Evolutionary conservation across 2,329 filamentous ascomycete genomes (phyloP), one percentile per base, ranked within the genome.

Genomic region (Trichoderma gracile): DNA sequence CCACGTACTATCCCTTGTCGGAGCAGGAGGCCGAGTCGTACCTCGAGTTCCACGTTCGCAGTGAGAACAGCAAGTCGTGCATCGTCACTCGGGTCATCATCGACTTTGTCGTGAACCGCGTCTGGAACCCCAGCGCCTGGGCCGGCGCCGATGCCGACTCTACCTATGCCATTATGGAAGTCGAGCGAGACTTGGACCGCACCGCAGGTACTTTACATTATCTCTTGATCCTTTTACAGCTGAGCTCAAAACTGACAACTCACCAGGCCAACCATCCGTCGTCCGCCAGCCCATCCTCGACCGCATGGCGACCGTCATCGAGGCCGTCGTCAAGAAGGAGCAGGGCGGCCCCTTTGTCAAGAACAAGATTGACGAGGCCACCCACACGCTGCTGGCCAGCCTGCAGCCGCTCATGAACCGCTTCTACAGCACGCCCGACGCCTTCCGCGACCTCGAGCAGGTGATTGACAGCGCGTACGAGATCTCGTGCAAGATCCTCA

Each of bases 401-500:
- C 70, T 79, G 9, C 69, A 74, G 61, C 78, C 80, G 1, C 70
- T 83, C 0, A 69, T 79, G 14, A 78, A 81, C 65, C 69, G 72
- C 7, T 66, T 69, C 8, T 71, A 73, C 33, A 68, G 75, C 63
- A 74, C 76, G 0, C 63, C 72, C 5, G 73, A 74, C 5, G 80
- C 81, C 12, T 76, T 75, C 58, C 73, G 73, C 50, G 82, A 83
- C 63, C 76, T 84, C 27, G 74, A 76, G 67, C 66, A 67, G 58
- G 75, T 84, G 27, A 73, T 77, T 55, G 74, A 76, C 62, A 69
- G 72, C 12, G 79, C 79, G 0, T 80, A 81, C 75, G 77, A 79
- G 40, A 71, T 83, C 5, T 81, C 81, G 1, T 77, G 77, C 47
- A 77, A 78, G 68, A 79, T 86, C 69, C 78, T 82, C 68, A 78